Conservation (phyloP, 202 grass and related monocot species). For the Schoenoplectus triqueter region DNA sequence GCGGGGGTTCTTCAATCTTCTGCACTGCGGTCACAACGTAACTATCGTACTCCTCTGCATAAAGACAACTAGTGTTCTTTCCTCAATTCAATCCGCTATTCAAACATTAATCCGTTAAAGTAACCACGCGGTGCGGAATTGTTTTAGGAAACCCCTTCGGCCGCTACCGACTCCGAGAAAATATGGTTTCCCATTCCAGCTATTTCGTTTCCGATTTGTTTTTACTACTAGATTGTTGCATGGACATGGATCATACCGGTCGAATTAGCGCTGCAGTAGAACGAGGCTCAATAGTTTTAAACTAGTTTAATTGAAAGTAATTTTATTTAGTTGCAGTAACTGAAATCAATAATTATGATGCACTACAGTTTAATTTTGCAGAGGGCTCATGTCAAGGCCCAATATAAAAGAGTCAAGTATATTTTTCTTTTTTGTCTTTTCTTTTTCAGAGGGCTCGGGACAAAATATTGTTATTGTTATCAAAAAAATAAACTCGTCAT, state of each 20-base stretch:
- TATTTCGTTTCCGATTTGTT: not conserved
- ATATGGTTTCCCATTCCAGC: not conserved
- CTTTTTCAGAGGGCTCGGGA: too few relatives aligned
- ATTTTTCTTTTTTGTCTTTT: too few relatives aligned
- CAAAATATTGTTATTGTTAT: not conserved
- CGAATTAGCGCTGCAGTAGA: not conserved
- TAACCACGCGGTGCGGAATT: not conserved
- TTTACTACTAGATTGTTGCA: not conserved
- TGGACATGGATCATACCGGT: not conserved
- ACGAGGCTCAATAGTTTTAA: not conserved
- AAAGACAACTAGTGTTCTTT: not conserved
- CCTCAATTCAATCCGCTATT: not conserved
- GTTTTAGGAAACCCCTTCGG: not conserved
- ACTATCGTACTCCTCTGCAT: not conserved
- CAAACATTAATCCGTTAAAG: not conserved
- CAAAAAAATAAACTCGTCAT: not conserved
- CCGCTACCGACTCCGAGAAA: conserved; percentile 5
- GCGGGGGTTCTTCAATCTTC: not conserved
- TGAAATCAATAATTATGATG: not conserved
- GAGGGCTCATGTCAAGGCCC: not conserved
- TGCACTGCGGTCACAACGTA: not conserved
- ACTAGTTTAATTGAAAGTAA: not conserved
- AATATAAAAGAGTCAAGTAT: not conserved
- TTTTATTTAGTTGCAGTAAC: not conserved
- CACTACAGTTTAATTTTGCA: not conserved